Evolutionary conservation across 768 basidiomycete genomes (phyloP), one percentile per base, ranked within the genome.

Genomic region (Xerocomus spinulosus): DNA sequence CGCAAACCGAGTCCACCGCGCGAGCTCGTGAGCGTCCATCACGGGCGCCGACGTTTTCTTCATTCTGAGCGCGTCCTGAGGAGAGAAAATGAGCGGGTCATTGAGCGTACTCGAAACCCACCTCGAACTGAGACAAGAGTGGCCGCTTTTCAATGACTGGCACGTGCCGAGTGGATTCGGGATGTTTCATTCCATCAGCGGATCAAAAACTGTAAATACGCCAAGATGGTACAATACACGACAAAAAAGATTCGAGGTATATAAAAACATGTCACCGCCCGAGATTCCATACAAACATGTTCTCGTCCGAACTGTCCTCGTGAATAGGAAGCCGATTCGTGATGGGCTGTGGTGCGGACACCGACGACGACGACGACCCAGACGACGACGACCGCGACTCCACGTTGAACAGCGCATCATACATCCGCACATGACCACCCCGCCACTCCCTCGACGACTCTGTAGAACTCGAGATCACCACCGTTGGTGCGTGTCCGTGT

Each of bases 1-100:
- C 0, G 90, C 90, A 62, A 92, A 92, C 33, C 90, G 75, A 9
- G 84, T 85, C 90, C 90, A 92, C 34, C 85, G 74, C 9, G 82
- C 78, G 26, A 92, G 77, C 44, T 89, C 85, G 26, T 73, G 66
- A 14, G 83, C 78, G 56, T 89, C 86, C 82, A 91, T 83, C 26
- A n/a, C n/a, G n/a, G n/a, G n/a, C n/a, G n/a, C n/a, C n/a, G n/a
- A n/a, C n/a, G n/a, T n/a, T n/a, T n/a, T n/a, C n/a, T n/a, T n/a
- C n/a, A n/a, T n/a, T n/a, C n/a, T n/a, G n/a, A n/a, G n/a, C n/a
- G n/a, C n/a, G n/a, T n/a, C n/a, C n/a, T n/a, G n/a, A n/a, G n/a
- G n/a, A n/a, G n/a, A n/a, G n/a, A n/a, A n/a, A n/a, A n/a, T n/a
- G n/a, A n/a, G n/a, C n/a, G n/a, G n/a, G n/a, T n/a, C n/a, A n/a